A percentile compares a stretch with the other conserved stretches of the same genome.
Evolutionary conservation across 495 filamentous ascomycete species (phyloP).

Genomic region (Annulohypoxylon moriforme): DNA sequence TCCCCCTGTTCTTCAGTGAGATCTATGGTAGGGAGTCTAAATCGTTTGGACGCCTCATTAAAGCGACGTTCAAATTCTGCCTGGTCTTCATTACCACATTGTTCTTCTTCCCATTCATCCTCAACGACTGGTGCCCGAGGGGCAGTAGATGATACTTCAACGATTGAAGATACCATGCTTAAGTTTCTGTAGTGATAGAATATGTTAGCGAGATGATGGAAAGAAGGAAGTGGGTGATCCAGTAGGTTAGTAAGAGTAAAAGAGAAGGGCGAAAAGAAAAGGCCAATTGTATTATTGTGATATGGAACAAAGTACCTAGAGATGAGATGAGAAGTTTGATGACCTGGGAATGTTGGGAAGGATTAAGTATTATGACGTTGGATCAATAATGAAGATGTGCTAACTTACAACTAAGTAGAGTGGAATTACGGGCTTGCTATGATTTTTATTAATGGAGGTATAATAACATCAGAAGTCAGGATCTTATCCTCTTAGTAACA

Average conservation of each 20-base stretch:
- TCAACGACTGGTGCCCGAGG: neutral
- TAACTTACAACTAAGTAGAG: neutral
- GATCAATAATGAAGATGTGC: neutral
- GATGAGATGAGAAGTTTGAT: neutral
- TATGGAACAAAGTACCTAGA: neutral
- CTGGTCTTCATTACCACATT: conserved; percentile 8
- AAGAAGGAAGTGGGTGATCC: neutral
- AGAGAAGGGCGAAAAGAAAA: neutral
- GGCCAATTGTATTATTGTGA: neutral
- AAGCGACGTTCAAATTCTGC: conserved; percentile 33
- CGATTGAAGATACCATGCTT: conserved; percentile 3
- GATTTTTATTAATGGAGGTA: neutral
- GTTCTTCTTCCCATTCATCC: conserved; percentile 25
- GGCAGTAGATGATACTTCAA: neutral
- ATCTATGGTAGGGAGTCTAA: conserved; percentile 8
- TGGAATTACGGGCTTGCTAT: neutral
- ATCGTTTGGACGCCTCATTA: conserved; percentile 11
- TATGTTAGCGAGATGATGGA: neutral
- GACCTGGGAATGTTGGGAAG: no score
- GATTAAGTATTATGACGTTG: no score
- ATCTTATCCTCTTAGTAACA: neutral
- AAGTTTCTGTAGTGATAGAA: neutral
- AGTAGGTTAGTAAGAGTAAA: neutral
- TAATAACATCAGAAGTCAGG: neutral
- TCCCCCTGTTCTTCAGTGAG: conserved; percentile 16